phyloP scores from a whole-genome alignment of 2,329 filamentous ascomycete genomes.

The Pseudogymnoascus sp. region DNA sequence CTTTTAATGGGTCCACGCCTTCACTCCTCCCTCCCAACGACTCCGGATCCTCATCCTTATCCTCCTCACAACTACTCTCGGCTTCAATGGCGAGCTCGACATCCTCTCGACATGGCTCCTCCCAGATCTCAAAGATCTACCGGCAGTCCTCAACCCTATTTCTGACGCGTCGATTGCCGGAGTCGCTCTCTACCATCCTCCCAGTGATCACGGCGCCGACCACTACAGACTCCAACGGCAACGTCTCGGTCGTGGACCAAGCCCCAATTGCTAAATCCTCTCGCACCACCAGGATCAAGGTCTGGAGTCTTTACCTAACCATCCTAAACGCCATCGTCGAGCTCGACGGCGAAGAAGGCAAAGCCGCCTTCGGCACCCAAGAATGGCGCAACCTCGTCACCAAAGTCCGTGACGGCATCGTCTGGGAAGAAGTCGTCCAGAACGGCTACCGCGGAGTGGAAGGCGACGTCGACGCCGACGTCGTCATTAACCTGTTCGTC shows the following conservation, averaged over 20 bases:
- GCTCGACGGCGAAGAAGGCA: slow-evolving; percentile 82
- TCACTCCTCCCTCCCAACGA: slow-evolving; percentile 21
- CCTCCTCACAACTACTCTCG: slow-evolving; percentile 50
- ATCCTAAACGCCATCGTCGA: slow-evolving; percentile 87
- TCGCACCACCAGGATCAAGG: slow-evolving; percentile 78
- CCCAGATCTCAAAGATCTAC: slow-evolving; percentile 83
- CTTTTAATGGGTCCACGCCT: slow-evolving; percentile 21
- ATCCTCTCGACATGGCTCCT: slow-evolving; percentile 51
- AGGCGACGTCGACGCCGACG: slow-evolving; percentile 86
- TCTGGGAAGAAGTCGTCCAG: slow-evolving; percentile 91
- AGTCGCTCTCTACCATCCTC: slow-evolving; percentile 77
- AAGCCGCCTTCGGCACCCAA: slow-evolving; percentile 74
- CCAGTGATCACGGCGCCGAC: slow-evolving; percentile 63
- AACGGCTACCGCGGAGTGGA: slow-evolving; percentile 84
- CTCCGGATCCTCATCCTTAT: slow-evolving; percentile 27
- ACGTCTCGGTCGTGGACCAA: slow-evolving; percentile 33
- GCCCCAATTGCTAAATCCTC: slow-evolving; percentile 71
- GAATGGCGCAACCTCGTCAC: slow-evolving; percentile 76
- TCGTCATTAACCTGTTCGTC: slow-evolving; percentile 77
- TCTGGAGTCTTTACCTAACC: slow-evolving; percentile 95
- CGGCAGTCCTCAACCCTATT: slow-evolving; percentile 91
- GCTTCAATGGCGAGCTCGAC: slow-evolving; percentile 59
- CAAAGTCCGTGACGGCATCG: slow-evolving; percentile 77
- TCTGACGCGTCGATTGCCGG: slow-evolving; percentile 84
- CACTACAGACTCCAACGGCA: slow-evolving; percentile 23